A percentile compares a stretch with the other conserved stretches of the same genome.
phyloP scores from a whole-genome alignment of 352 stramenopile genomes.

The Phytophthora capsici region DNA sequence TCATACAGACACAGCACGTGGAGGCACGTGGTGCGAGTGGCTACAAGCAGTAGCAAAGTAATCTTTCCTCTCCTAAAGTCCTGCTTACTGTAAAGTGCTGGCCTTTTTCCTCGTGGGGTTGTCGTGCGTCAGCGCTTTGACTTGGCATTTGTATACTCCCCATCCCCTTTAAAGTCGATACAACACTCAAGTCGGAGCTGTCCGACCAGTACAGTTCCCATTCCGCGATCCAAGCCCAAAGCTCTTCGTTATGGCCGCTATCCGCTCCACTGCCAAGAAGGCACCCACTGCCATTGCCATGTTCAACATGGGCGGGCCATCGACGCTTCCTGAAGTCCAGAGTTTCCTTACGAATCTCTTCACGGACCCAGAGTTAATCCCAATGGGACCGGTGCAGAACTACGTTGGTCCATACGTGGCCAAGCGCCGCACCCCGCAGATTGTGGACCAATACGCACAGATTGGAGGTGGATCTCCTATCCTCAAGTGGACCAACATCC shows the following conservation, averaged over 20 bases:
- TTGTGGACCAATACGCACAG: slow-evolving; percentile 94
- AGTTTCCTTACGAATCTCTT: slow-evolving; percentile 99
- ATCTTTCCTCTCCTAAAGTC: neutral
- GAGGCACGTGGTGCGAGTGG: slow-evolving; percentile 12
- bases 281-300: slow-evolving; percentile 86
- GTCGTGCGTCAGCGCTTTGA: slow-evolving; percentile 8
- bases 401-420: slow-evolving; percentile 81
- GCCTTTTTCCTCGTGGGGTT: slow-evolving; percentile 6
- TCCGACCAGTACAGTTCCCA: slow-evolving; percentile 13
- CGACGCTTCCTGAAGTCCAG: slow-evolving; percentile 94
- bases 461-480: slow-evolving; percentile 99
- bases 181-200: slow-evolving; percentile 13
- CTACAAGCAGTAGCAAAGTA: neutral
- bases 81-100: neutral
- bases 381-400: slow-evolving; percentile 91
- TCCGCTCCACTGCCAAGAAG: slow-evolving; percentile 44
- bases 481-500: slow-evolving; percentile 95
- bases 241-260: slow-evolving; percentile 16
- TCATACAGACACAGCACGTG: slow-evolving; percentile 5
- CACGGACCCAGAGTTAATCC: slow-evolving; percentile 98
- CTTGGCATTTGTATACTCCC: slow-evolving; percentile 8
- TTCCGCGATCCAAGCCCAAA: slow-evolving; percentile 12
- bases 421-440: slow-evolving; percentile 94
- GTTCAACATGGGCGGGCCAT: slow-evolving; percentile 98
- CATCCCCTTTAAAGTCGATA: slow-evolving; percentile 19